Conservation (phyloP, 2,329 filamentous ascomycete genomes). For the Pseudovirgaria hyperparasitica region DNA sequence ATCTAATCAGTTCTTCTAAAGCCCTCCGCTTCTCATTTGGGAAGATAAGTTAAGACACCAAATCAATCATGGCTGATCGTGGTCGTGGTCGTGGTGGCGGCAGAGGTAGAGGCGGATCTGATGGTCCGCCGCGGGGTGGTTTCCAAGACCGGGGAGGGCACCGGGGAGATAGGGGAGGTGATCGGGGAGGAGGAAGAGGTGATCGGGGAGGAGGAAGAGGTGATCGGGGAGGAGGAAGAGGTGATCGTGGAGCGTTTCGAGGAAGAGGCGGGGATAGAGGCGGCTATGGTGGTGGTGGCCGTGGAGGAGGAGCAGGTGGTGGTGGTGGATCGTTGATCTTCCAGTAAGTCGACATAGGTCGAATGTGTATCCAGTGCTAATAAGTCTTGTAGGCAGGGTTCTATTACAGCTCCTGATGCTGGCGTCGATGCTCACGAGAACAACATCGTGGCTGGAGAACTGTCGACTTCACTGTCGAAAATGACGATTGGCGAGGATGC, state of each 20-base stretch:
- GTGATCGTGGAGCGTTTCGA: slow-evolving; percentile 1
- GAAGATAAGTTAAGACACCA: too few relatives aligned
- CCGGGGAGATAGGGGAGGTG: slow-evolving; percentile 13
- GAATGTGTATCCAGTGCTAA: slow-evolving; percentile 8
- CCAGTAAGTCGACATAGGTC: slow-evolving; percentile 11
- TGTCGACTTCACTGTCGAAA: slow-evolving; percentile 12
- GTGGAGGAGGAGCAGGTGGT: slow-evolving; percentile 7
- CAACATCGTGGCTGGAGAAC: slow-evolving; percentile 17
- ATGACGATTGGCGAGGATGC: slow-evolving; percentile 9
- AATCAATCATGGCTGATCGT: too few relatives aligned
- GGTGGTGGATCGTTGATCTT: slow-evolving; percentile 3
- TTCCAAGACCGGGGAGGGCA: slow-evolving; percentile 14
- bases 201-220: slow-evolving; percentile 8
- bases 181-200: slow-evolving; percentile 8
- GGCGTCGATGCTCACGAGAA: slow-evolving; percentile 18
- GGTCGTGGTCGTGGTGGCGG: slow-evolving; percentile 9
- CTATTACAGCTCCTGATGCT: slow-evolving; percentile 19
- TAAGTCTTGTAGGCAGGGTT: slow-evolving; percentile 12
- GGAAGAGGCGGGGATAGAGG: slow-evolving; percentile 1
- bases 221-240: too few relatives aligned
- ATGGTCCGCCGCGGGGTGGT: slow-evolving; percentile 9
- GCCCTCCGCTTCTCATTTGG: too few relatives aligned
- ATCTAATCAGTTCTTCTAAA: too few relatives aligned
- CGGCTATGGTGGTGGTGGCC: slow-evolving; percentile 2
- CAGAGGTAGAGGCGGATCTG: slow-evolving; percentile 10